Conservation (phyloP, 495 filamentous ascomycete species). For the Lepidopterella palustris region DNA sequence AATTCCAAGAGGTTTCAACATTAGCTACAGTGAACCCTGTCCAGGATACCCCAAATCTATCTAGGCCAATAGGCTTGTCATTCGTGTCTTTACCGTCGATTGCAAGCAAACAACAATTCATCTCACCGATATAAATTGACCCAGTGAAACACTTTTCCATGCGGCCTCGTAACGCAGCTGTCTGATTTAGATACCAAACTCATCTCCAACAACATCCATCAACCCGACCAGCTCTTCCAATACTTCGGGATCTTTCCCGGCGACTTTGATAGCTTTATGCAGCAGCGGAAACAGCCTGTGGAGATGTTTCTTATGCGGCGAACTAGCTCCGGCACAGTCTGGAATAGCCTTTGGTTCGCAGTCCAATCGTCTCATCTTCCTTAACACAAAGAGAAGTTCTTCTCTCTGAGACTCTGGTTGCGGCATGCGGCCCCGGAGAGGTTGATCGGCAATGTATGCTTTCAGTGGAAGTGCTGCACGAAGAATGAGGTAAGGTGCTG, state of each 20-base stretch:
- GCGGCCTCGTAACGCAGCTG: too few relatives aligned
- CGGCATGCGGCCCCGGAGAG: conserved; percentile 84
- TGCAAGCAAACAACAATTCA: too few relatives aligned
- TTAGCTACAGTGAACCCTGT: too few relatives aligned
- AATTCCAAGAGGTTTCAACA: too few relatives aligned
- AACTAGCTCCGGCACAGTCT: conserved; percentile 51
- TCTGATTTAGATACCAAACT: conserved; percentile 45
- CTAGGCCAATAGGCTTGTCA: too few relatives aligned
- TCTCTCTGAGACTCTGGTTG: conserved; percentile 75
- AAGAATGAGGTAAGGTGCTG: conserved; percentile 77
- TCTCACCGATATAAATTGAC: too few relatives aligned
- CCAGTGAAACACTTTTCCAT: too few relatives aligned
- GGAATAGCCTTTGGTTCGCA: conserved; percentile 69
- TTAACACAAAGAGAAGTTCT: conserved; percentile 68
- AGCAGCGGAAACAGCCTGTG: conserved; percentile 78
- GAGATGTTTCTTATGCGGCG: conserved; percentile 63
- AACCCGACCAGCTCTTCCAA: conserved; percentile 55
- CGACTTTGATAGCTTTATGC: conserved; percentile 60
- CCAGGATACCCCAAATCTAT: too few relatives aligned
- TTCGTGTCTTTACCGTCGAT: too few relatives aligned
- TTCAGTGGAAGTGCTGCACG: conserved; percentile 72
- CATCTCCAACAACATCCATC: conserved; percentile 60
- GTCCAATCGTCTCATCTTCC: conserved; percentile 54
- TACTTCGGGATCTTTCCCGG: conserved; percentile 58
- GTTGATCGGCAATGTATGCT: conserved; percentile 84